phyloP scores from a whole-genome alignment of 208 protist genomes.

The Leishmania mexicana region DNA sequence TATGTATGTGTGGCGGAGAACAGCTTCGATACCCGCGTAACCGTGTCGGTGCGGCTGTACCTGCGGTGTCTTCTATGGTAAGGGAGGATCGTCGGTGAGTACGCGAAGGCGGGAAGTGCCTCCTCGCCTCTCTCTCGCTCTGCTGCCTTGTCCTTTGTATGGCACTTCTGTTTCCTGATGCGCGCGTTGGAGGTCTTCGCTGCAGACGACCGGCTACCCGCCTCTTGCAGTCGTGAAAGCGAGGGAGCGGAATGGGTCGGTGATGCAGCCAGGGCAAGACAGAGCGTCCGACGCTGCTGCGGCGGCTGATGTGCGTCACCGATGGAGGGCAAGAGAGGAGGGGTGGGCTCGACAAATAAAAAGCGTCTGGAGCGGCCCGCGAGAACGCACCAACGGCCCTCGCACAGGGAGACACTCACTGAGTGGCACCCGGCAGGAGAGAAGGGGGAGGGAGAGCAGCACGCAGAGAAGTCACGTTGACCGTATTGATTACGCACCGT shows the following conservation, averaged over 20 bases:
- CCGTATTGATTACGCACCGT: background rate
- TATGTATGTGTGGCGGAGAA: background rate
- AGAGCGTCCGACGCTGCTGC: background rate
- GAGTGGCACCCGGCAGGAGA: background rate
- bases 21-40: background rate
- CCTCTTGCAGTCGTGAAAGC: background rate
- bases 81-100: background rate
- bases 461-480: background rate
- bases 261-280: background rate
- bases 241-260: background rate
- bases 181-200: background rate
- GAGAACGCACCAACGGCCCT: background rate
- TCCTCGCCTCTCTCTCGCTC: background rate
- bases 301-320: background rate
- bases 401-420: background rate
- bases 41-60: background rate
- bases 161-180: background rate
- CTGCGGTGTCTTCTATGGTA: background rate
- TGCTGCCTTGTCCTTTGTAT: background rate
- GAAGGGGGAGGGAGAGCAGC: background rate
- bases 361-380: background rate
- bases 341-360: background rate
- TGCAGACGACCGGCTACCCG: background rate
- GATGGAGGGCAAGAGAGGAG: background rate
- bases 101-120: background rate